Evolutionary conservation across 2,329 filamentous ascomycete species (phyloP).

Genomic region (Pezicula rhizophila): DNA sequence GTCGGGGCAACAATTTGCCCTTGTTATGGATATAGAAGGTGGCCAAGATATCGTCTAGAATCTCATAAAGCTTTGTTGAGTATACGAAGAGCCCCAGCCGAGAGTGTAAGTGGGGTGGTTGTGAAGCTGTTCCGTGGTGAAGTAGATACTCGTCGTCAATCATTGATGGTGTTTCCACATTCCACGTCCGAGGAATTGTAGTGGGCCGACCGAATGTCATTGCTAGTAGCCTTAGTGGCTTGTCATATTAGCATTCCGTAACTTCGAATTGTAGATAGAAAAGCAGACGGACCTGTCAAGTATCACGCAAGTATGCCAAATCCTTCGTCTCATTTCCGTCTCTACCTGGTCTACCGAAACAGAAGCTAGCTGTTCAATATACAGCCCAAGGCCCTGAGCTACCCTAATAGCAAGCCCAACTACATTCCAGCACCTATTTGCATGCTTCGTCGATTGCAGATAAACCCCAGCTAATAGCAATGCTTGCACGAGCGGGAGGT

Average conservation of each 20-base stretch:
- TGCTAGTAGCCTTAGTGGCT: conserved; percentile 14
- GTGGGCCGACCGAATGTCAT: conserved; percentile 25
- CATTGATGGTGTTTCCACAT: conserved; percentile 12
- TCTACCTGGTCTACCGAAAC: conserved; percentile 15
- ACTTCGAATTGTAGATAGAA: not conserved
- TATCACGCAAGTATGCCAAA: conserved; percentile 26
- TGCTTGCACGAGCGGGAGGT: conserved; percentile 23
- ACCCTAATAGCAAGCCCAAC: conserved; percentile 25
- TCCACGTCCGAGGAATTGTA: conserved; percentile 12
- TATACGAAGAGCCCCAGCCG: conserved; percentile 18
- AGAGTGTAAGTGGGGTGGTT: conserved; percentile 17
- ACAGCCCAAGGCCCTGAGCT: conserved; percentile 25
- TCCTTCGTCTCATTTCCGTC: conserved; percentile 24
- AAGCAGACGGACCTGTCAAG: conserved; percentile 21
- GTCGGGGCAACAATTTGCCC: not conserved
- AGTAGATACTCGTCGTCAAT: conserved; percentile 28
- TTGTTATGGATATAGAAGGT: conserved; percentile 6
- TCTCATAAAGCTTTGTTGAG: conserved; percentile 12
- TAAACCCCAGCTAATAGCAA: conserved; percentile 25
- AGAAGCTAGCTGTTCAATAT: conserved; percentile 7
- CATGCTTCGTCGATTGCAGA: conserved; percentile 23
- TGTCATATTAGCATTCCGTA: not conserved
- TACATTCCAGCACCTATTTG: conserved; percentile 27
- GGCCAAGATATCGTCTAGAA: conserved; percentile 13
- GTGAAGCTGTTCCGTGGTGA: conserved; percentile 13